Percentiles rank a stretch among this genome's conserved stretches.
Conservation (phyloP, 345 rosid genomes). For the Capsella bursapastoris region DNA sequence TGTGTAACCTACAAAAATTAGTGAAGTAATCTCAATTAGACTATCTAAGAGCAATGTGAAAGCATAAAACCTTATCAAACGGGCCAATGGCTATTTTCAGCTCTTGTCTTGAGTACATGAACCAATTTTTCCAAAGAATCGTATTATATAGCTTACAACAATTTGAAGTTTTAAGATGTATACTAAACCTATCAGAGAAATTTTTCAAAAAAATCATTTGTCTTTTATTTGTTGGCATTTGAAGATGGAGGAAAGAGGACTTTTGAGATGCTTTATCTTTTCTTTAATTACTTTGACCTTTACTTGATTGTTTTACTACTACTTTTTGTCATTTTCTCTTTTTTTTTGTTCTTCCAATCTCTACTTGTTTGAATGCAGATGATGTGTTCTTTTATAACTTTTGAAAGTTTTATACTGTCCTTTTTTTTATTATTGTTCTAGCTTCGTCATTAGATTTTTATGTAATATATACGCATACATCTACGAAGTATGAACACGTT, state of each 20-base stretch:
- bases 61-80: background rate
- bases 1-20: too few relatives aligned
- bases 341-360: background rate
- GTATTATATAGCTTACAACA: too few relatives aligned
- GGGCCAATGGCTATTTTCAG: too few relatives aligned
- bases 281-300: slow-evolving; percentile 23
- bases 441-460: too few relatives aligned
- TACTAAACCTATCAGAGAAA: too few relatives aligned
- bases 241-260: slow-evolving; percentile 29
- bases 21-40: background rate
- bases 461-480: too few relatives aligned
- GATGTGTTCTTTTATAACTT: background rate
- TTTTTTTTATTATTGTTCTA: background rate
- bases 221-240: slow-evolving; percentile 25
- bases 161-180: background rate
- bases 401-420: background rate
- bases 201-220: too few relatives aligned
- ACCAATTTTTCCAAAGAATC: too few relatives aligned
- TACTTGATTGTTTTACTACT: slow-evolving; percentile 23
- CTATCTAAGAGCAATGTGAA: background rate
- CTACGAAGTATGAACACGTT: background rate
- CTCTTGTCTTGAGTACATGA: background rate
- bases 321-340: slow-evolving; percentile 27
- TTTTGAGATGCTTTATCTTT: slow-evolving; percentile 20
- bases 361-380: background rate